A percentile compares a stretch with the other conserved stretches of the same genome.
phyloP scores from a whole-genome alignment of 1,284 basidiomycete genomes.

The Ganoderma resinaceum region DNA sequence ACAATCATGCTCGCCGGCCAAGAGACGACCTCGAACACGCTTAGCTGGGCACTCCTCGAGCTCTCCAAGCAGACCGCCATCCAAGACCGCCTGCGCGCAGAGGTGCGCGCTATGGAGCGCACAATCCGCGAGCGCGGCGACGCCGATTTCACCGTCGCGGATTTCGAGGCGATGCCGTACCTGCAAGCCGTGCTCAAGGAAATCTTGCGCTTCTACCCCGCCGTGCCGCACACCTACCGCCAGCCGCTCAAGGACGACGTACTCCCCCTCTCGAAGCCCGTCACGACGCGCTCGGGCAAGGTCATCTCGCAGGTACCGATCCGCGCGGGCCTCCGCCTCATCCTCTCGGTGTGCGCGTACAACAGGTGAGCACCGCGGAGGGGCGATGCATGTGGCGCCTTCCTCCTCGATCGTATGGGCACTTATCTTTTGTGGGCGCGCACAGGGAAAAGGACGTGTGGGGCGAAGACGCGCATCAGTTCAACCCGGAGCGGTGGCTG shows the following conservation, averaged over 20 bases:
- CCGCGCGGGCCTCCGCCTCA: constrained; percentile 42
- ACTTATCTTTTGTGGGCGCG: not conserved
- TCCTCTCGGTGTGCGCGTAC: constrained; percentile 45
- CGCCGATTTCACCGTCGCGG: constrained; percentile 50
- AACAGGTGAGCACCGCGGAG: constrained; percentile 39
- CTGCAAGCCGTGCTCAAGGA: constrained; percentile 58
- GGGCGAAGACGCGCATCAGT: constrained; percentile 38
- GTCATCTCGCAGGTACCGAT: constrained; percentile 44
- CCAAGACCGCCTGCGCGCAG: constrained; percentile 48
- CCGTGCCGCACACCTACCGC: constrained; percentile 37
- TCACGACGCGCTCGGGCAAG: constrained; percentile 36
- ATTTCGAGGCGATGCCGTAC: constrained; percentile 62
- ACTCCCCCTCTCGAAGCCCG: constrained; percentile 40
- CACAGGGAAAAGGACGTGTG: constrained; percentile 35
- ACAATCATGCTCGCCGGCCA: constrained; percentile 56
- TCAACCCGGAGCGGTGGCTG: constrained; percentile 39
- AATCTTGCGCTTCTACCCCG: constrained; percentile 41
- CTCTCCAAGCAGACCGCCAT: constrained; percentile 47
- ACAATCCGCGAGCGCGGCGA: constrained; percentile 48
- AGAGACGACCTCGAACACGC: constrained; percentile 56
- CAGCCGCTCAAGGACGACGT: constrained; percentile 40
- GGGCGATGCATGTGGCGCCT: not conserved
- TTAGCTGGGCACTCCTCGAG: constrained; percentile 51
- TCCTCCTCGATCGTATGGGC: not conserved
- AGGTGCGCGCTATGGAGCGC: constrained; percentile 46